Percentiles rank a stretch among this genome's conserved stretches.
These are phyloP conservation scores for Coemansia furcata DNA, from an alignment of 192 early-diverging fungal genomes.

Conservation along the genomic window DNA sequence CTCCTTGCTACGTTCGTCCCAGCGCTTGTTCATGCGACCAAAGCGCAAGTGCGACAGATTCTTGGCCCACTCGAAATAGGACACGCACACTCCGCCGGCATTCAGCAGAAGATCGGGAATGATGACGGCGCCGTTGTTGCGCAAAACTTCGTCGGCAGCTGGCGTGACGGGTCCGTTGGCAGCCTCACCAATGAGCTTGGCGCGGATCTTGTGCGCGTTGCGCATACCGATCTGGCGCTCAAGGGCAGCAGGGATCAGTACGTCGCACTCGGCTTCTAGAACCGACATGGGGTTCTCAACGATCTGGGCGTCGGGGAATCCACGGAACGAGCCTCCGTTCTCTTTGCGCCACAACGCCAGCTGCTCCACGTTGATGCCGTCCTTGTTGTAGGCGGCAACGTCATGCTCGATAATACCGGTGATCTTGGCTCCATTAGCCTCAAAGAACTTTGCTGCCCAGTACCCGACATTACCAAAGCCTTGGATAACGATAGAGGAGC, in stretches of 20 bases:
- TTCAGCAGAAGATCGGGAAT: slow-evolving; percentile 78
- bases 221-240: slow-evolving; percentile 75
- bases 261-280: slow-evolving; percentile 77
- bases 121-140: slow-evolving; percentile 59
- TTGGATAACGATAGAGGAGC: slow-evolving; percentile 68
- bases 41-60: slow-evolving; percentile 82
- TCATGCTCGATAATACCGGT: slow-evolving; percentile 73
- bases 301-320: slow-evolving; percentile 61
- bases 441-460: slow-evolving; percentile 80
- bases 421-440: slow-evolving; percentile 75
- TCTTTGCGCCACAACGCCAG: slow-evolving; percentile 62
- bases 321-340: slow-evolving; percentile 64
- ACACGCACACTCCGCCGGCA: slow-evolving; percentile 82
- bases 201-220: slow-evolving; percentile 71
- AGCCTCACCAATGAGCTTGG: slow-evolving; percentile 79
- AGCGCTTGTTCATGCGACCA: slow-evolving; percentile 81
- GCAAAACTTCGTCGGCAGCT: slow-evolving; percentile 66
- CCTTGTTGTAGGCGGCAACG: slow-evolving; percentile 59
- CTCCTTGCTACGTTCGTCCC: slow-evolving; percentile 74
- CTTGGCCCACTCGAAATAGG: slow-evolving; percentile 83
- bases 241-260: slow-evolving; percentile 78
- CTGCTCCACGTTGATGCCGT: slow-evolving; percentile 66
- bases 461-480: slow-evolving; percentile 87
- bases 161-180: slow-evolving; percentile 82
- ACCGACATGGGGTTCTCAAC: slow-evolving; percentile 55